These are phyloP conservation scores for Cotoneaster glaucophyllus DNA, from an alignment of 306 rosid genomes.

Conservation along the genomic window DNA sequence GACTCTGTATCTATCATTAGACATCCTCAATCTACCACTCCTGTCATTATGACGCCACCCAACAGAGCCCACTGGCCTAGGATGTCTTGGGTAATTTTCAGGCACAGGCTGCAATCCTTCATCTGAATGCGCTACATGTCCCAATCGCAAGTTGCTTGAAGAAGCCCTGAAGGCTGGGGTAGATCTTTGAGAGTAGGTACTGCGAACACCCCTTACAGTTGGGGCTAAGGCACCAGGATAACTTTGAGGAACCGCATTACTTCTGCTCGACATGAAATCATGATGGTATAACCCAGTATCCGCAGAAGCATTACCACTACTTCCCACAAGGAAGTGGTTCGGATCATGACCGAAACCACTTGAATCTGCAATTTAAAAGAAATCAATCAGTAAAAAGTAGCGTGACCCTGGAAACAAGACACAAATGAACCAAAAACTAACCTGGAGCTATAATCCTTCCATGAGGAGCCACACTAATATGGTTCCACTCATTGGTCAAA, in stretches of 20 bases:
- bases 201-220: slow-evolving; percentile 52
- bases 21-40: slow-evolving; percentile 65
- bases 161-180: slow-evolving; percentile 56
- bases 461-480: slow-evolving; percentile 45
- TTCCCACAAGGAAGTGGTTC: slow-evolving; percentile 49
- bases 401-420: not conserved
- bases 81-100: slow-evolving; percentile 58
- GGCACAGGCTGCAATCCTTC: slow-evolving; percentile 55
- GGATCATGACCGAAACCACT: slow-evolving; percentile 50
- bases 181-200: slow-evolving; percentile 61
- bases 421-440: slow-evolving; percentile 5
- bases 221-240: slow-evolving; percentile 43
- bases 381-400: slow-evolving; percentile 8
- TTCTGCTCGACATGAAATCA: slow-evolving; percentile 45
- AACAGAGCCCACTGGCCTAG: slow-evolving; percentile 37
- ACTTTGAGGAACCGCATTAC: slow-evolving; percentile 42
- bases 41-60: slow-evolving; percentile 64
- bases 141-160: slow-evolving; percentile 49
- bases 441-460: slow-evolving; percentile 52
- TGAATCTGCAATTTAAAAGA: slow-evolving; percentile 39
- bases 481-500: slow-evolving; percentile 61
- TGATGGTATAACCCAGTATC: slow-evolving; percentile 59
- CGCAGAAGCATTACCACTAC: slow-evolving; percentile 40
- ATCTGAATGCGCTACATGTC: slow-evolving; percentile 49
- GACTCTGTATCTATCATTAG: slow-evolving; percentile 45